Evolutionary conservation across 2,329 filamentous ascomycete species (phyloP), one percentile per base, ranked within the genome.

Genomic region (Phaeoacremonium minimum): DNA sequence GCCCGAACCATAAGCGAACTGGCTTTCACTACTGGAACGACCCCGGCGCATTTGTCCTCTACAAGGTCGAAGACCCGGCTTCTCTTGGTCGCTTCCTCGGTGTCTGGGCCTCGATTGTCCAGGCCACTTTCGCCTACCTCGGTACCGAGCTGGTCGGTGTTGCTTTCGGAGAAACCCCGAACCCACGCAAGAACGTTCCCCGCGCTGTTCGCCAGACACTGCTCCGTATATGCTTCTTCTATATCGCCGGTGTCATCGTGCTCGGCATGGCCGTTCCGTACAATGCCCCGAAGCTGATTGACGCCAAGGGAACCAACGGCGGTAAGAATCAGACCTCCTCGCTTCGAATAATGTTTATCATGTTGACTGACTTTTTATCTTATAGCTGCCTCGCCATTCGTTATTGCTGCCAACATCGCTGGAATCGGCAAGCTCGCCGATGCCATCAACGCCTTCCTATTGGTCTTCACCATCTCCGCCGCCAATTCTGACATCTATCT

Each of bases 191-290:
- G 54, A 82, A 77, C 33, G 80, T 85, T 38, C 81, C 81, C 3
- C 67, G 75, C 30, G 82, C 81, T 17, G 83, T 85, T 58, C 80
- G 76, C 49, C 69, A 84, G 37, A 85, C 80, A 28, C 82, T 85
- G 56, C 80, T 74, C 60, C 80, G 82, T 15, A 85, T 85, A 50
- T 56, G 82, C 42, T 67, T 84, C 57, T 86, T 86, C 63, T 85
- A 85, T 60, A 67, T 81, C 38, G 56, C 80, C 18, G 77, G 74
- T 7, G 78, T 85, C 13, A 63, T 85, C 30, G 69, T 85, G 30
- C 61, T 85, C 6, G 82, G 82, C 38, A 83, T 83, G 64, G 66
- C 82, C 11, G 75, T 86, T 2, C 77, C 80, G 0, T 84, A 82
- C 63, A 64, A n/a, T n/a, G n/a, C n/a, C n/a, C n/a, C n/a, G n/a